Conservation (phyloP, 2,329 filamentous ascomycete species). For the Cylindrodendrum hubeiense region DNA sequence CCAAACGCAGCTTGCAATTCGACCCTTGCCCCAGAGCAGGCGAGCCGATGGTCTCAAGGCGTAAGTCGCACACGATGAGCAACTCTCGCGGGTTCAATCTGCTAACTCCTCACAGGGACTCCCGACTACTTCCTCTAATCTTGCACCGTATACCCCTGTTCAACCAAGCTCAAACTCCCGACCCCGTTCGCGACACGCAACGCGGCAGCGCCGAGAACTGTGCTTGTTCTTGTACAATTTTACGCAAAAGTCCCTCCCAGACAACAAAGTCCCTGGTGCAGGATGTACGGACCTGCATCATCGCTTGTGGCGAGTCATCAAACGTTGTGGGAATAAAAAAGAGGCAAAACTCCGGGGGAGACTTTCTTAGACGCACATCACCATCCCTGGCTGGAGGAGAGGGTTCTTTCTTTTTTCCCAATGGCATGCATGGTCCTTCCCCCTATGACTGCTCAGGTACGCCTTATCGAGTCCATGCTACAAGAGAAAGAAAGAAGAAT, state of each 20-base stretch:
- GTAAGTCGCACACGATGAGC: conserved; percentile 58
- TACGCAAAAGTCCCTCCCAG: conserved; percentile 37
- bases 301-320: conserved; percentile 36
- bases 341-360: conserved; percentile 22
- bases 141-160: conserved; percentile 44
- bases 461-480: conserved; percentile 44
- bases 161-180: conserved; percentile 39
- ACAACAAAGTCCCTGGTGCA: conserved; percentile 31
- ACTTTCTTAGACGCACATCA: conserved; percentile 30
- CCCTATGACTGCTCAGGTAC: conserved; percentile 43
- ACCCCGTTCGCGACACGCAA: conserved; percentile 28
- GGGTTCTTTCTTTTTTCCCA: conserved; percentile 26
- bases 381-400: conserved; percentile 24
- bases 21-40: conserved; percentile 97
- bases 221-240: conserved; percentile 48
- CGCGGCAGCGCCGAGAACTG: conserved; percentile 30
- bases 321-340: conserved; percentile 27
- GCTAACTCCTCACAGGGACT: conserved; percentile 67
- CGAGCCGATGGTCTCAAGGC: conserved; percentile 98
- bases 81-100: not conserved
- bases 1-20: conserved; percentile 86
- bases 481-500: conserved; percentile 38
- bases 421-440: conserved; percentile 30
- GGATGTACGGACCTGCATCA: conserved; percentile 38
- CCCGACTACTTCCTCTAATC: conserved; percentile 98